Evolutionary conservation across 208 protist species (phyloP).

Genomic region (Wallacemonas sp.): DNA sequence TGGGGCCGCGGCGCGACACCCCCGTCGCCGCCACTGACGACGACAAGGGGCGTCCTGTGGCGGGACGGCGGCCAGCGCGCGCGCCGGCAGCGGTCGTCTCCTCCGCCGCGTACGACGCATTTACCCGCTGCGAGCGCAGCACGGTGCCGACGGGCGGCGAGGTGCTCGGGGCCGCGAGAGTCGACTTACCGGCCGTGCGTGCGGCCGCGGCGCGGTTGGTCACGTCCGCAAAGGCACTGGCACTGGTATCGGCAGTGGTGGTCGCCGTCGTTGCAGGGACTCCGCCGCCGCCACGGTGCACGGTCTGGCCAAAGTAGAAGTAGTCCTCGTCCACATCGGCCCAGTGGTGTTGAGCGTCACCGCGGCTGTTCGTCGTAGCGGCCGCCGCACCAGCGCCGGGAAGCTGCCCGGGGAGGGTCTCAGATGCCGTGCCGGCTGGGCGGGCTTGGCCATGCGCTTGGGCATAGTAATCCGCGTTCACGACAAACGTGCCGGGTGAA

Average conservation of each 20-base stretch:
- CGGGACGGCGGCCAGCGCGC: background rate
- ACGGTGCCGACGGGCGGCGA: constrained; percentile 59
- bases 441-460: background rate
- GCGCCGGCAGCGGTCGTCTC: background rate
- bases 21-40: background rate
- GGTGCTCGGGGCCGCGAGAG: constrained; percentile 1
- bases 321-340: constrained; percentile 76
- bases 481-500: constrained; percentile 54
- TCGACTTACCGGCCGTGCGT: background rate
- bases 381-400: background rate
- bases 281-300: constrained; percentile 5
- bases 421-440: background rate
- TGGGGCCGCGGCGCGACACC: background rate
- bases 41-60: background rate
- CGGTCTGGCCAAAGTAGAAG: constrained; percentile 76
- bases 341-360: too few species aligned
- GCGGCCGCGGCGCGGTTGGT: background rate
- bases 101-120: constrained; percentile 10
- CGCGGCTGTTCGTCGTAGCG: too few species aligned
- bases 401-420: background rate
- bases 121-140: constrained; percentile 33
- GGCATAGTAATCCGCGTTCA: constrained; percentile 51
- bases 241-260: background rate
- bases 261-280: background rate
- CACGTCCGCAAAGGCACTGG: background rate